These are phyloP conservation scores for Paramecium sexaurelia DNA, from an alignment of 73 alveolate species.

Conservation along the genomic window DNA sequence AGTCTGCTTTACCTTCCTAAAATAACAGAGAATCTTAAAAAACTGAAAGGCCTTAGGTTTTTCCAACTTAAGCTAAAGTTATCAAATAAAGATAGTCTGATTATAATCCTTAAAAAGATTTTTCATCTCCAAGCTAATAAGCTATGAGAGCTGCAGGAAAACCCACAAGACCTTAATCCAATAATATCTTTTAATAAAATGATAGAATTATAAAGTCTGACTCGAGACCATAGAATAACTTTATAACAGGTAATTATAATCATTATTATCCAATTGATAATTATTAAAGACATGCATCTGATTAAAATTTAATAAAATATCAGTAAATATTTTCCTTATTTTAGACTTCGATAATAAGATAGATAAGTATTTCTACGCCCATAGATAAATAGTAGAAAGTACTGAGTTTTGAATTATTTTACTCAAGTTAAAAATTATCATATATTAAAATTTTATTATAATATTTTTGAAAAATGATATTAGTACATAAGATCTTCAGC, in stretches of 20 bases:
- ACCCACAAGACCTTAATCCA: slow-evolving; percentile 53
- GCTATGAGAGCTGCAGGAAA: slow-evolving; percentile 47
- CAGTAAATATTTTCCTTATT: not conserved
- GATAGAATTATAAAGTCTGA: slow-evolving; percentile 14
- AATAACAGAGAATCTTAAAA: not conserved
- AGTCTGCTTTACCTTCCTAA: slow-evolving; percentile 4
- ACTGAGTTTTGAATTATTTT: not conserved
- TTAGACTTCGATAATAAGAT: not conserved
- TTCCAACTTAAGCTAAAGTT: slow-evolving; percentile 40
- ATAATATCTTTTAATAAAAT: not conserved
- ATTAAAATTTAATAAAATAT: not conserved
- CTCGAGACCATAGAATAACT: not conserved
- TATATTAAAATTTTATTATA: not conserved
- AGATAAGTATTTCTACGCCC: not conserved
- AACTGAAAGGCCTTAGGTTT: slow-evolving; percentile 12
- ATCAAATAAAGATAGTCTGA: not conserved
- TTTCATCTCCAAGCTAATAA: not conserved
- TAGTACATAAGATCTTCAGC: too few relatives aligned
- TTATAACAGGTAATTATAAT: slow-evolving; percentile 35
- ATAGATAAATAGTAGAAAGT: not conserved
- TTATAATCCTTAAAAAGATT: not conserved
- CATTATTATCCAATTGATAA: slow-evolving; percentile 51
- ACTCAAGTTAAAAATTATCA: not conserved
- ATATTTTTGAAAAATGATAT: not conserved
- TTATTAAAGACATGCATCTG: slow-evolving; percentile 36